These are phyloP conservation scores for Botrytis cinerea DNA, from an alignment of 2,329 filamentous ascomycete genomes.

Conservation along the genomic window DNA sequence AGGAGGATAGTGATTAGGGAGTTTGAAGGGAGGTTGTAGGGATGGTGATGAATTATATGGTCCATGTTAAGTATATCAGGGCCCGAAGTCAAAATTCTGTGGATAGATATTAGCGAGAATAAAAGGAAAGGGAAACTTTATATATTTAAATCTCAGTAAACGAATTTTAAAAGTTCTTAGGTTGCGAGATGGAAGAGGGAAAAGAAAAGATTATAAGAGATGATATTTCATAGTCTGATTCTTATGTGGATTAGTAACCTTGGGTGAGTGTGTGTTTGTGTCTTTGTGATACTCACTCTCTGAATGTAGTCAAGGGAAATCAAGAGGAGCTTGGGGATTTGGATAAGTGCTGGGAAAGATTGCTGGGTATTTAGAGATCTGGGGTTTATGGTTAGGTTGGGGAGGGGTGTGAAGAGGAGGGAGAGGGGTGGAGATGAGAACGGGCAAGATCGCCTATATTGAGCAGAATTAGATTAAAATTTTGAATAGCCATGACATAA, in stretches of 20 bases:
- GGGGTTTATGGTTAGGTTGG: no score
- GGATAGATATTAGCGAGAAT: neutral
- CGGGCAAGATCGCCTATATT: neutral
- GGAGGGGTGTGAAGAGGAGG: no score
- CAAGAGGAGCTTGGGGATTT: no score
- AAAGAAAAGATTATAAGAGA: neutral
- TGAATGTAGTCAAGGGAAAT: no score
- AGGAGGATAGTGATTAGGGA: slow-evolving; percentile 4
- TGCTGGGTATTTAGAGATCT: no score
- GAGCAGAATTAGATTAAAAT: neutral
- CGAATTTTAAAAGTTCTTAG: neutral
- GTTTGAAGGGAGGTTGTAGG: neutral
- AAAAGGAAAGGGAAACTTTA: neutral
- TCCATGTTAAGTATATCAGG: neutral
- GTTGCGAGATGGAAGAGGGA: neutral
- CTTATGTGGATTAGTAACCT: no score
- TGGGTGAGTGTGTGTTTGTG: no score
- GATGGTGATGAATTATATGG: neutral
- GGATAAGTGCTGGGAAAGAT: no score
- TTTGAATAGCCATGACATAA: neutral
- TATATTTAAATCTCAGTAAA: neutral
- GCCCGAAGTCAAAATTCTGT: neutral
- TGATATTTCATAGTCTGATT: neutral
- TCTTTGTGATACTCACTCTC: no score
- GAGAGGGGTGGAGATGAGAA: neutral